Evolutionary conservation across 805 yeast genomes (phyloP), one percentile per base, ranked within the genome.

Genomic region (Debaryomyces castellii): DNA sequence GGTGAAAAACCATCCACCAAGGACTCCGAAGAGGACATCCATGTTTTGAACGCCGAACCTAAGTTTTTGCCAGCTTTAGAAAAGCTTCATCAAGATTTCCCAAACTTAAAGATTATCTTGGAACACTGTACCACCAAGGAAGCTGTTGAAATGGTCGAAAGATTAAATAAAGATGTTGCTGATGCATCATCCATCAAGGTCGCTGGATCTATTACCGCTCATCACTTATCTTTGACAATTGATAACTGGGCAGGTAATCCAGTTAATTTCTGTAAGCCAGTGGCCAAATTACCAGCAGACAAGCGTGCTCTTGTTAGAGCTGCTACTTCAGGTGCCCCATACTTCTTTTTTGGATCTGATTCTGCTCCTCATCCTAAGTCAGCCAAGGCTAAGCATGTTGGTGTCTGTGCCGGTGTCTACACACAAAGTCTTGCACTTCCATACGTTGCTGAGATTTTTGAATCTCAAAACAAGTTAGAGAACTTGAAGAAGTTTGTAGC

Each of bases 201-300:
- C 2, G 90, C 92, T 14, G 99, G 96, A 1, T 82, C 97, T 3
- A 87, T 94, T 54, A 94, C 99, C 3, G 98, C 97, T 5, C 99
- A 94, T 64, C 99, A 94, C 61, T 74, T 94, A 46, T 87, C 77
- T 39, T 71, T 94, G 43, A 92, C 96, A 1, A 82, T 94, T 41
- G 98, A 94, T 65, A 84, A 83, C 52, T 94, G 98, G 96, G 97
- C 97, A 3, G 98, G 98, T 2, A 87, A 89, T 60, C 92, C 98
- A 30, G 80, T 89, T 60, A 89, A 92, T 59, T 94, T 85, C 69
- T 94, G 99, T 74, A 94, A 94, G 65, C 99, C 99, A 2, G 98
- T 94, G 40, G 99, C 99, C 32, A 94, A 94, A 64, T 71, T 90
- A 30, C 97, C 97, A 24, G 74, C 71, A 22, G 99, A 94, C 62